Evolutionary conservation across 345 rosid genomes (phyloP), one percentile per base, ranked within the genome.

Genomic region (Gossypioides kirkii): DNA sequence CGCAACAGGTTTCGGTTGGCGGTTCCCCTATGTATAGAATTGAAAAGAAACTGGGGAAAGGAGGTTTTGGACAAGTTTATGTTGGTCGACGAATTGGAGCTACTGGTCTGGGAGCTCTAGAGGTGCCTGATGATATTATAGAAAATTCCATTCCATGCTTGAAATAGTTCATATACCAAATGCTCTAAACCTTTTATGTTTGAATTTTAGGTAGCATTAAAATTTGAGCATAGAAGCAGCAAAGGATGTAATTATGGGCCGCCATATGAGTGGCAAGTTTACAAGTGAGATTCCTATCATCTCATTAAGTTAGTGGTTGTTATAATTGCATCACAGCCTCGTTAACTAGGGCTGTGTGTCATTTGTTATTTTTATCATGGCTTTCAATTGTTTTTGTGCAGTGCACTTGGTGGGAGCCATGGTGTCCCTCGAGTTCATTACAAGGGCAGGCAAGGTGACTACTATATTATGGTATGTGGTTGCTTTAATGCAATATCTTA

Each of bases 181-280:
- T 60, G 2, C 6, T 32, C 53, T 69, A 11, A 12, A 22, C 42
- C 38, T 74, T 18, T 61, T 63, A 2, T 68, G 23, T 69, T 11
- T 77, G 41, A 69, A 41, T 54, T 79, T 17, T 47, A 95, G 99
- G 98, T 94, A 50, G 99, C 98, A 2, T 85, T 95, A 80, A 95
- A 95, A 76, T 92, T 95, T 68, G 99, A 95, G 84, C 99, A 95
- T 74, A 85, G 86, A 80, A 94, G 84, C 80, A 94, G 99, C 88
- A 94, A 92, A 86, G 99, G 99, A 66, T 94, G 99, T 82, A 92
- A 80, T 82, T 86, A 88, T 85, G 96, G 96, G 46, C 98, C 98
- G 1, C 99, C 99, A 0, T 87, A 89, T 47, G 99, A 95, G 91
- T 92, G 98, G 99, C 99, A 95, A 88, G 99, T 95, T 80, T 95